Conservation (phyloP, 2,329 filamentous ascomycete species). For the Dactylella cylindrospora region DNA sequence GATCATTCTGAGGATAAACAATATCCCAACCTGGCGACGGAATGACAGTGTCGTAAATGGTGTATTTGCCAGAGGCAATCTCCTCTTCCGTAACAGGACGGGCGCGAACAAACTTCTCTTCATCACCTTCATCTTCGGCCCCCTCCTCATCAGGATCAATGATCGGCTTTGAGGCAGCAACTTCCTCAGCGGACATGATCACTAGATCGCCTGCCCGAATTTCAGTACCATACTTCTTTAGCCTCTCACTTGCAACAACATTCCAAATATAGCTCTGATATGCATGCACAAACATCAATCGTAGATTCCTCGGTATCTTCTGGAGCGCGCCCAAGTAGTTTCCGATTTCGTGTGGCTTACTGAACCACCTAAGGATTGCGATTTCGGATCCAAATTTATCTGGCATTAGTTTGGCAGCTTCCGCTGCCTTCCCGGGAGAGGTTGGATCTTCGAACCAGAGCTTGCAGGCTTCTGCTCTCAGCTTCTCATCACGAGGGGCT, state of each 20-base stretch:
- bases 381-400: constrained; percentile 78
- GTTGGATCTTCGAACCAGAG: constrained; percentile 61
- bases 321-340: constrained; percentile 78
- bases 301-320: constrained; percentile 75
- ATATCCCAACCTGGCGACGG: constrained; percentile 92
- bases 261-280: constrained; percentile 98
- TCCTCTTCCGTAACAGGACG: constrained; percentile 76
- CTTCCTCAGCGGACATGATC: constrained; percentile 54
- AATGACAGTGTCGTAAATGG: constrained; percentile 83
- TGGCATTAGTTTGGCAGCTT: constrained; percentile 70
- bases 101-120: constrained; percentile 66
- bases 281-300: constrained; percentile 93
- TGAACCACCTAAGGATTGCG: constrained; percentile 74
- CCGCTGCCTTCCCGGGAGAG: constrained; percentile 58
- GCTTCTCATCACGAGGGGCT: constrained; percentile 72
- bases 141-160: constrained; percentile 54
- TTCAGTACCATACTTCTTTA: constrained; percentile 68
- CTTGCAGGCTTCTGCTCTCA: constrained; percentile 75
- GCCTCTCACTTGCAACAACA: constrained; percentile 75
- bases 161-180: constrained; percentile 35
- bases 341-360: constrained; percentile 29
- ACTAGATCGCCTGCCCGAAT: constrained; percentile 87
- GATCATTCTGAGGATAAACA: constrained; percentile 77
- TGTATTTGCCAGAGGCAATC: constrained; percentile 71
- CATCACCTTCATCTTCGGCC: constrained; percentile 58